Percentiles rank a stretch among this genome's conserved stretches.
These are phyloP conservation scores for Cylindrotheca closterium DNA, from an alignment of 108 stramenopile species.

Conservation along the genomic window DNA sequence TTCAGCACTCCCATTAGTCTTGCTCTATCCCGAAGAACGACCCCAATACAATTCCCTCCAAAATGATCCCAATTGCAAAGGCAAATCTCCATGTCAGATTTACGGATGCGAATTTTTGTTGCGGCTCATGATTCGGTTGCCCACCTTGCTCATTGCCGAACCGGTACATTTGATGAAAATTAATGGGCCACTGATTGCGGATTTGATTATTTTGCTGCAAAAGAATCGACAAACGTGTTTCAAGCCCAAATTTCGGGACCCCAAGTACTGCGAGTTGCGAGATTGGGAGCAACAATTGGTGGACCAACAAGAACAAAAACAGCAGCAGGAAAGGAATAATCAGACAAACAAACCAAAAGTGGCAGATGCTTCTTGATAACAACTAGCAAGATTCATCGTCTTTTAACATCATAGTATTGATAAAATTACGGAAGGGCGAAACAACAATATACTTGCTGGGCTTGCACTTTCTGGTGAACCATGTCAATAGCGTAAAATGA, in stretches of 20 bases:
- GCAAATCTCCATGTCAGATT: constrained; percentile 32
- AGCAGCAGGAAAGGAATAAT: not conserved
- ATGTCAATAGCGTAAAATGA: no score
- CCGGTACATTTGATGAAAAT: constrained; percentile 11
- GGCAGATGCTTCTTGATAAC: no score
- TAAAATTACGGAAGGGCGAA: no score
- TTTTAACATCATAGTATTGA: no score
- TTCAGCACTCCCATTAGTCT: constrained; percentile 53
- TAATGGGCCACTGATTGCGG: constrained; percentile 23
- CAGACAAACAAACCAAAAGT: no score
- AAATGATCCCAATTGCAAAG: constrained; percentile 9
- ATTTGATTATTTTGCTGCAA: constrained; percentile 51
- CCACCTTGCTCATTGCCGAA: constrained; percentile 33
- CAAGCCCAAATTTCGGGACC: constrained; percentile 37
- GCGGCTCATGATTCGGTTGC: constrained; percentile 61
- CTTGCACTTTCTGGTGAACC: no score
- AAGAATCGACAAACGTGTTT: constrained; percentile 60
- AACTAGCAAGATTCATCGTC: no score
- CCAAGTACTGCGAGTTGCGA: constrained; percentile 25
- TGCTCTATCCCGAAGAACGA: constrained; percentile 70
- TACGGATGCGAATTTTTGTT: constrained; percentile 76
- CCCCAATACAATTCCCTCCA: constrained; percentile 54
- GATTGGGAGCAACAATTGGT: constrained; percentile 22
- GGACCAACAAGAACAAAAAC: not conserved
- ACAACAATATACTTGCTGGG: no score